Evolutionary conservation across 2,329 filamentous ascomycete genomes (phyloP).

Genomic region (Ophiostoma angusticollis): DNA sequence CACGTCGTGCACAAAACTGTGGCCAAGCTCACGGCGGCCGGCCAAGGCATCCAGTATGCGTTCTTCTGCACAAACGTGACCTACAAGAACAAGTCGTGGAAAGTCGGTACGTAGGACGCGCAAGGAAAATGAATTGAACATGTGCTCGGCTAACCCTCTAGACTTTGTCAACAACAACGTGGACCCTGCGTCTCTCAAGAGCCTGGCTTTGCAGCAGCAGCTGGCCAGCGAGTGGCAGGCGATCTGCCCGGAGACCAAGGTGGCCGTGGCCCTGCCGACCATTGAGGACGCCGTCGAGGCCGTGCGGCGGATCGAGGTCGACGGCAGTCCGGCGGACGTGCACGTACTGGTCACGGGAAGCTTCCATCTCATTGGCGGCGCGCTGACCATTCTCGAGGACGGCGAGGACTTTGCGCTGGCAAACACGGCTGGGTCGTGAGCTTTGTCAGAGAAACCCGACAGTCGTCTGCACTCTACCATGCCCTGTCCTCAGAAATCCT

Average conservation of each 20-base stretch:
- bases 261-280: conserved; percentile 35
- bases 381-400: conserved; percentile 18
- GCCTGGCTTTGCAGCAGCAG: conserved; percentile 35
- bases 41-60: conserved; percentile 45
- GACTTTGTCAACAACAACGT: conserved; percentile 46
- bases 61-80: conserved; percentile 34
- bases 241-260: conserved; percentile 31
- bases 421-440: neutral
- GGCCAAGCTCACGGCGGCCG: conserved; percentile 20
- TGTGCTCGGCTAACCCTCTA: conserved; percentile 10
- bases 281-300: conserved; percentile 43
- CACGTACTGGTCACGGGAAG: conserved; percentile 33
- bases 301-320: conserved; percentile 8
- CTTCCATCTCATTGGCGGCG: conserved; percentile 33
- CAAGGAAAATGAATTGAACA: neutral
- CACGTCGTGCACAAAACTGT: conserved; percentile 33
- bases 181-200: conserved; percentile 35
- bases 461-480: too few species aligned
- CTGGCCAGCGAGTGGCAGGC: conserved; percentile 38
- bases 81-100: conserved; percentile 35
- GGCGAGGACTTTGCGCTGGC: conserved; percentile 10
- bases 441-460: too few species aligned
- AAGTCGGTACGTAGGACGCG: conserved; percentile 21
- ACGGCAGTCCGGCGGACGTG: neutral
- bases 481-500: too few species aligned